Base-by-base conservation (phyloP, 768 basidiomycete genomes). In the Pulveroboletus sp. region DNA sequence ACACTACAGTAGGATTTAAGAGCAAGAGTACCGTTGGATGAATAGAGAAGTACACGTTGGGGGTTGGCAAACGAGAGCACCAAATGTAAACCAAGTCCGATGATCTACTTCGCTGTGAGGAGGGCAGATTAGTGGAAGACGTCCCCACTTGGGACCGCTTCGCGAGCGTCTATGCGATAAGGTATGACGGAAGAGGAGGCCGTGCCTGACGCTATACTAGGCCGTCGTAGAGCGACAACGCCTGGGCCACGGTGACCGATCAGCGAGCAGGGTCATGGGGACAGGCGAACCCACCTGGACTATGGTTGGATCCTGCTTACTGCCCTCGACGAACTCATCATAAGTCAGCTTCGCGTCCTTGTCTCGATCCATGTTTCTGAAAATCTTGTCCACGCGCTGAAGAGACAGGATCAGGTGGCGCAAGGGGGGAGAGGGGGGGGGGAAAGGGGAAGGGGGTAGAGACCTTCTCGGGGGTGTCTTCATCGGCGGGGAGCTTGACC, bases 381-480 rank as follows among this genome's bases (percentile, higher is more conserved):
- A 99, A 56, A 99, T 98, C 78, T 98, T 99, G 73, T 96, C 90
- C 52, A 98, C 96, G 21, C 96, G 86, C 95, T 98, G 61, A 9
- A 27, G 43, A 47, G 30, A 36, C 50, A 39, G 47, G 26, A 55
- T 63, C 40, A 61, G 54, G 32, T 43, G 43, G 33, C 46, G 43
- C 21, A 38, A n/a, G 33, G 21, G 39, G 31, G 42, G 50, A 49
- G 47, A 39, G 28, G 45, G 21, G 24, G n/a, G 0, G 17, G 6
- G 9, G 33, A 46, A 48, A 51, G 28, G 45, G 21, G 24, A 11
- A 0, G 17, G 6, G 9, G 33, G 46, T 47, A 51, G 69, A 46
- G 60, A 83, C 94, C 89, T 98, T 99, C 71, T 98, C 93, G 2
- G 96, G 95, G n/a, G 96, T 99, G 73, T 98, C 94, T 71, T 99